phyloP scores from a whole-genome alignment of 1,139 yeast genomes.

The Magnusiomyces ingens region DNA sequence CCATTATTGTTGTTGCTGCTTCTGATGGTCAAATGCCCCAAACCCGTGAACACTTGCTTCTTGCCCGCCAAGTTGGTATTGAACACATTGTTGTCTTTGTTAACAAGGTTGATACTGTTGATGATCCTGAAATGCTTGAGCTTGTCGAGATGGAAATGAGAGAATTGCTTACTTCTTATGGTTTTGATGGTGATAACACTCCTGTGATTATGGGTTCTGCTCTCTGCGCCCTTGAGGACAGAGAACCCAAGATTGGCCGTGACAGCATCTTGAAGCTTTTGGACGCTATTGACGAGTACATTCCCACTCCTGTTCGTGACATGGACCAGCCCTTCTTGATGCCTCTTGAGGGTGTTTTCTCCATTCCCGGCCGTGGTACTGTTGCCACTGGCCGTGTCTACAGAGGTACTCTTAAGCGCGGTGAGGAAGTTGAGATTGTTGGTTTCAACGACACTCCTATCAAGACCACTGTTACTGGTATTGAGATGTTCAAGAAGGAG shows the following conservation, averaged over 20 bases:
- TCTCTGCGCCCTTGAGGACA: constrained; percentile 68
- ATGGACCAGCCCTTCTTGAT: constrained; percentile 92
- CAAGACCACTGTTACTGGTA: constrained; percentile 95
- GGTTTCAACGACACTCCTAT: constrained; percentile 82
- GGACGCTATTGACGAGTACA: constrained; percentile 88
- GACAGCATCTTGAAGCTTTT: constrained; percentile 76
- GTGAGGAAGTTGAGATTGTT: constrained; percentile 96
- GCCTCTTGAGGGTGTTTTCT: constrained; percentile 97
- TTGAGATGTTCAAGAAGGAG: constrained; percentile 99
- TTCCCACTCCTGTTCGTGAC: constrained; percentile 96
- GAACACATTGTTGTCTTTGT: constrained; percentile 95
- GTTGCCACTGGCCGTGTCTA: constrained; percentile 99
- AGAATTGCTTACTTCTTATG: constrained; percentile 82
- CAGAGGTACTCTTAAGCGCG: constrained; percentile 95
- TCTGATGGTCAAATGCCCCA: constrained; percentile 99
- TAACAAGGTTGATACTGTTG: constrained; percentile 95
- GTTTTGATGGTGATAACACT: constrained; percentile 96
- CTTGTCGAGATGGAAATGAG: constrained; percentile 99
- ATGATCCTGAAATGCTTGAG: constrained; percentile 99
- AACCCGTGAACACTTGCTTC: constrained; percentile 95
- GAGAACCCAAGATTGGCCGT: constrained; percentile 86
- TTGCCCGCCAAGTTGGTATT: constrained; percentile 99
- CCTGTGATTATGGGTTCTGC: constrained; percentile 99
- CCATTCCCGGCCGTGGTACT: constrained; percentile 99
- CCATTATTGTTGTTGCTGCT: constrained; percentile 98